Base-by-base conservation (phyloP, 352 stramenopile genomes). In the Peronosclerospora sorghi region DNA sequence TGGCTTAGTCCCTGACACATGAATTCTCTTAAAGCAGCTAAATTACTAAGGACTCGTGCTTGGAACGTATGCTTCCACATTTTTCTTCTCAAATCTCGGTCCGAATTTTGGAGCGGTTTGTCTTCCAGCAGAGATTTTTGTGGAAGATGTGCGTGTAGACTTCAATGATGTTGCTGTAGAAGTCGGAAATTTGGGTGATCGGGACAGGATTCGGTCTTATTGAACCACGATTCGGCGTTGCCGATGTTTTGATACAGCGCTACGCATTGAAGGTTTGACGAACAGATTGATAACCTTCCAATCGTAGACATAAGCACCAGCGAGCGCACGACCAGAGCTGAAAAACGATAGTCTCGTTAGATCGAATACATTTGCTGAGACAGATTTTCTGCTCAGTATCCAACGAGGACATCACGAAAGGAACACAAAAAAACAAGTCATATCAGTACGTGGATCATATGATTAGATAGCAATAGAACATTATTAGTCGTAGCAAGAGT, bases 21-120 rank as follows among this genome's bases (percentile, higher is more conserved):
- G 69, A 79, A 5, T 28, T 65, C 10, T 72, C 71, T 24, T 86
- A 88, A 51, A 65, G 29, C 37, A 86, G 2, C 27, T 79, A 32
- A 35, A 53, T 17, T 62, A 59, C 37, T 62, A 67, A n/a, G 48
- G 51, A n/a, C 28, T 75, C 14, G 41, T 84, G 41, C 58, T 86
- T 15, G 62, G 67, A 17, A 64, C 88, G 36, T 89, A 88, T 40
- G 71, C 65, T 2, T 57, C 86, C 27, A 90, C 76, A 8, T 91
- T 91, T 40, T 90, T 91, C 64, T 94, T 94, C 49, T 87, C 76
- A 19, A 91, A 94, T 53, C 91, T 88, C 63, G 81, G 81, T 9
- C 81, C 81, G 1, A 94, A 94, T 44, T 73, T 86, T 4, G 84
- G 68, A 27, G 91, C 81, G n/a, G 91, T 90, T 55, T 83, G 66